Conservation (phyloP, 2,329 filamentous ascomycete genomes). For the Beauveria asiatica region DNA sequence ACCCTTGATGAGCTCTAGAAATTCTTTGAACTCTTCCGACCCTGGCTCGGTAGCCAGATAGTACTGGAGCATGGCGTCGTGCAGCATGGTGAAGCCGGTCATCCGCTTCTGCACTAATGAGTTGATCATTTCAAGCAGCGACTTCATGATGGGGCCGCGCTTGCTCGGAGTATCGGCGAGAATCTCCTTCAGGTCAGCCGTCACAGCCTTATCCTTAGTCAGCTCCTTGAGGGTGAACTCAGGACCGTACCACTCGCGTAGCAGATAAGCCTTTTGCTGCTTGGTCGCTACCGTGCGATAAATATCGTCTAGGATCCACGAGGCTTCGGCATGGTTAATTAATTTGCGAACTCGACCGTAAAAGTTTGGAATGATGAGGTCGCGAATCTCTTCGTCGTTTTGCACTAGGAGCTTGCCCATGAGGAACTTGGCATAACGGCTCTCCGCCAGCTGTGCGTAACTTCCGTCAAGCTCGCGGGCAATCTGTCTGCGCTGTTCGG, state of each 20-base stretch:
- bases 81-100: conserved; percentile 93
- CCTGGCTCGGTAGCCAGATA: conserved; percentile 71
- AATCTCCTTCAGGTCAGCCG: conserved; percentile 65
- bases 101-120: conserved; percentile 91
- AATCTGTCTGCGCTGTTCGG: conserved; percentile 77
- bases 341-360: conserved; percentile 87
- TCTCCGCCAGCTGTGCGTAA: conserved; percentile 80
- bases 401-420: conserved; percentile 95
- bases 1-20: conserved; percentile 81
- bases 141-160: conserved; percentile 76
- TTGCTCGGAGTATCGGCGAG: conserved; percentile 75
- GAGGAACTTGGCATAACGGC: conserved; percentile 94
- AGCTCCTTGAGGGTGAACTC: conserved; percentile 77
- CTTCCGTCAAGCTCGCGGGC: conserved; percentile 77
- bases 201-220: conserved; percentile 44
- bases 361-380: conserved; percentile 88
- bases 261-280: conserved; percentile 73
- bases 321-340: conserved; percentile 92
- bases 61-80: conserved; percentile 97
- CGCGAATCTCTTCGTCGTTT: conserved; percentile 76
- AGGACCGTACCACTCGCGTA: conserved; percentile 93
- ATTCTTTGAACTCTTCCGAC: conserved; percentile 75
- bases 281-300: conserved; percentile 82
- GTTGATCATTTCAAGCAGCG: conserved; percentile 80
- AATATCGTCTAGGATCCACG: conserved; percentile 96